Percentiles rank a stretch among this genome's conserved stretches.
These are phyloP conservation scores for Malbranchea cinnamomea DNA, from an alignment of 2,329 filamentous ascomycete genomes.

Conservation along the genomic window DNA sequence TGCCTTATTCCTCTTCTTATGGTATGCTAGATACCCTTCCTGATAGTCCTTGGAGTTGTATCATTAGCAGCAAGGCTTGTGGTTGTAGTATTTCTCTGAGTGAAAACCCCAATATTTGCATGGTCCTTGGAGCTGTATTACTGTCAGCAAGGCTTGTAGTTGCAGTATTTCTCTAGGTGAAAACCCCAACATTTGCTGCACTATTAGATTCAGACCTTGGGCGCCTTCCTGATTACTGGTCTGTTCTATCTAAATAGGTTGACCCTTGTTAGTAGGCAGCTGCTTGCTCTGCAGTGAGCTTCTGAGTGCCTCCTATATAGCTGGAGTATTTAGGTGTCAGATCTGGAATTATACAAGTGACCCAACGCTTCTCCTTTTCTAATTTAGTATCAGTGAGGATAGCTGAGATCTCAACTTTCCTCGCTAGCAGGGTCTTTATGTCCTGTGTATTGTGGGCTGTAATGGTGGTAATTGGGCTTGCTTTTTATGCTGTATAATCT, in stretches of 20 bases:
- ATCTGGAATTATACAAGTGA: constrained; percentile 1
- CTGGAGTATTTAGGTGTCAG: no score
- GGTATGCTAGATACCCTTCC: constrained; percentile 1
- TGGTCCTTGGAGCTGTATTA: no score
- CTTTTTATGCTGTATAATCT: no score
- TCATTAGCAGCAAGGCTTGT: neutral
- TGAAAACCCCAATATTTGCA: no score
- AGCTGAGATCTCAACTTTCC: neutral
- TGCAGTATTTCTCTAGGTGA: no score
- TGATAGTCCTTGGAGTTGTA: neutral
- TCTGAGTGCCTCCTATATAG: no score
- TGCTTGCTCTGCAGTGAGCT: neutral
- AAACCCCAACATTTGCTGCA: constrained; percentile 1
- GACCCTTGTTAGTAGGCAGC: neutral
- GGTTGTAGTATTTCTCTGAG: constrained; percentile 1
- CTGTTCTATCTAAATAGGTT: neutral
- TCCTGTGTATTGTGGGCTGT: neutral
- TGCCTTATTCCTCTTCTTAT: neutral
- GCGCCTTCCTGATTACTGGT: constrained; percentile 1
- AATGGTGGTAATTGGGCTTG: no score
- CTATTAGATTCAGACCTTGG: neutral
- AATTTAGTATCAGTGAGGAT: neutral
- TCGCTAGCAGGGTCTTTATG: neutral
- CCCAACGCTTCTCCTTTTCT: constrained; percentile 1
- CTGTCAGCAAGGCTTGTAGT: no score